A percentile compares a stretch with the other conserved stretches of the same genome.
Conservation (phyloP, 164 flowering plant genomes). For the Nymphaea thermarum region DNA sequence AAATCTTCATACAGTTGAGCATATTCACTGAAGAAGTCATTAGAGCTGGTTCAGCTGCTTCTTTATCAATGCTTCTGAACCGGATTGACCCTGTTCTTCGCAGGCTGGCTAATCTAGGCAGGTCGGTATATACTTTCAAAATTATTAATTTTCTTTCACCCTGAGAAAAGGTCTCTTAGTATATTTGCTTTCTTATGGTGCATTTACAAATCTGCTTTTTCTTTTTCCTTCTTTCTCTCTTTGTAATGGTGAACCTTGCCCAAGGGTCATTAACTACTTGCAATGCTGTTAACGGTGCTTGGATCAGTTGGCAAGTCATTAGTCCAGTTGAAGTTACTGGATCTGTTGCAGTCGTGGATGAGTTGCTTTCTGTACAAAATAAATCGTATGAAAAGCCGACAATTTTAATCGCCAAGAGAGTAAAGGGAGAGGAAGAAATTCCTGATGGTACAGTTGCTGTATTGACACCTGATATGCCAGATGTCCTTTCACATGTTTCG, state of each 20-base stretch:
- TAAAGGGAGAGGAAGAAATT: constrained; percentile 97
- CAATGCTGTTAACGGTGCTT: neutral
- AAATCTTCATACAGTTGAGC: constrained; percentile 36
- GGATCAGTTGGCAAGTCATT: constrained; percentile 96
- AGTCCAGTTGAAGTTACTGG: constrained; percentile 92
- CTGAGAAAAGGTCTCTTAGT: neutral
- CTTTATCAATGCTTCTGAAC: constrained; percentile 80
- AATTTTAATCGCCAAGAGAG: constrained; percentile 77
- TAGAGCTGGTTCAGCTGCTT: constrained; percentile 98
- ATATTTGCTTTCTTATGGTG: neutral
- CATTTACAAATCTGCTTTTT: neutral
- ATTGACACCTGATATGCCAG: constrained; percentile 98
- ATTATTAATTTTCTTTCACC: neutral
- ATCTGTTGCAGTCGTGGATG: constrained; percentile 74
- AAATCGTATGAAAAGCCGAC: constrained; percentile 63
- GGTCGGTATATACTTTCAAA: constrained; percentile 21
- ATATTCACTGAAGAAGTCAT: constrained; percentile 97
- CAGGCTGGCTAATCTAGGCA: constrained; percentile 79
- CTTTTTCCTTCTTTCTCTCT: too few species aligned
- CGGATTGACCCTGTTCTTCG: constrained; percentile 94
- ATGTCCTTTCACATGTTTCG: constrained; percentile 97
- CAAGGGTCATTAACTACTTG: neutral
- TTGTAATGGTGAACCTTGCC: neutral
- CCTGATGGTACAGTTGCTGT: constrained; percentile 97
- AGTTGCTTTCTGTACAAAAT: constrained; percentile 86